Evolutionary conservation across 2,329 filamentous ascomycete genomes (phyloP).

Genomic region (Raffaelea arxii): DNA sequence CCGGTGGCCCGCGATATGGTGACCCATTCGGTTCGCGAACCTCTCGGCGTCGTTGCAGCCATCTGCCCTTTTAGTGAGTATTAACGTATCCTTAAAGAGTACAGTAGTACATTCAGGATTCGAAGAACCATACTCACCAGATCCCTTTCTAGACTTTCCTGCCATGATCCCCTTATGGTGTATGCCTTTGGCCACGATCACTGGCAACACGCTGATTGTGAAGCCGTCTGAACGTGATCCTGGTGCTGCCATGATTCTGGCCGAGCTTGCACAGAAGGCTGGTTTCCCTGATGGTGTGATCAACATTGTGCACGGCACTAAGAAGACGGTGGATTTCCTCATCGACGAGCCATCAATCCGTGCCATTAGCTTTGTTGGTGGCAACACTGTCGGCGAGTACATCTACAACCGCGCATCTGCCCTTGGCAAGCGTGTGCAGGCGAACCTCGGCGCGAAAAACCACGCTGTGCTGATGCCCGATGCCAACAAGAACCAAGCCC

Average conservation of each 20-base stretch:
- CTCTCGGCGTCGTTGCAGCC: slow-evolving; percentile 69
- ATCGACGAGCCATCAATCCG: slow-evolving; percentile 78
- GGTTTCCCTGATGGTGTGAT: slow-evolving; percentile 75
- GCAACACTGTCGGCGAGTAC: slow-evolving; percentile 83
- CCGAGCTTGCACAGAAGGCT: slow-evolving; percentile 68
- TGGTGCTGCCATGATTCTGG: slow-evolving; percentile 76
- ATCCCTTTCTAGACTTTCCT: too few relatives aligned
- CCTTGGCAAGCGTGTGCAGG: slow-evolving; percentile 81
- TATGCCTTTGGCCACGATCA: slow-evolving; percentile 74
- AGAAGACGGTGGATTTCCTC: slow-evolving; percentile 76
- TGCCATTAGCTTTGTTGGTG: slow-evolving; percentile 76
- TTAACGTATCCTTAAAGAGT: not conserved
- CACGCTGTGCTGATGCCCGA: slow-evolving; percentile 77
- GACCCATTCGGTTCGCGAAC: slow-evolving; percentile 72
- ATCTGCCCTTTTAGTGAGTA: slow-evolving; percentile 78
- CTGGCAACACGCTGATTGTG: slow-evolving; percentile 72
- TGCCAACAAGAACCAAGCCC: slow-evolving; percentile 82
- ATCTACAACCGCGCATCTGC: slow-evolving; percentile 70
- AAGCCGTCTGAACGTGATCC: slow-evolving; percentile 83
- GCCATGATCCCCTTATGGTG: slow-evolving; percentile 92
- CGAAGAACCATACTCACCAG: too few relatives aligned
- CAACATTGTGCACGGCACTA: slow-evolving; percentile 73
- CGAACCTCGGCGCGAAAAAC: slow-evolving; percentile 83
- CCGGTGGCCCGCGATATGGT: slow-evolving; percentile 89
- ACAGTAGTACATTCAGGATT: too few relatives aligned